Evolutionary conservation across 768 basidiomycete genomes (phyloP).

Genomic region (Sistotremastrum niveocremeum): DNA sequence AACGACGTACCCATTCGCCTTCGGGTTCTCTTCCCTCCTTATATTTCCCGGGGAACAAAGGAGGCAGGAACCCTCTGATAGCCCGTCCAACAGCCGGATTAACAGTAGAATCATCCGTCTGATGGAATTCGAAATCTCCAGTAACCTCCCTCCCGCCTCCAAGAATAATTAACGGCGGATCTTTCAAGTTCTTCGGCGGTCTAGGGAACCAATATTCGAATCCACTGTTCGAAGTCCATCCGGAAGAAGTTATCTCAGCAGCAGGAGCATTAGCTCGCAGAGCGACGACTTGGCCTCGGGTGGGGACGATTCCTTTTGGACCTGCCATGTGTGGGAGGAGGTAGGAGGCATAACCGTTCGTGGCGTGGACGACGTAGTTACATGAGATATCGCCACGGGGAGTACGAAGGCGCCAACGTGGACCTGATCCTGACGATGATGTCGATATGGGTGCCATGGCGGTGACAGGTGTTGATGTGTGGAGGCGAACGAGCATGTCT

Average conservation of each 20-base stretch:
- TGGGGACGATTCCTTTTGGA: slow-evolving; percentile 45
- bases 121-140: slow-evolving; percentile 33
- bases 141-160: slow-evolving; percentile 50
- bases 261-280: slow-evolving; percentile 27
- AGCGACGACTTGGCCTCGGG: slow-evolving; percentile 54
- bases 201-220: slow-evolving; percentile 81
- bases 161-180: slow-evolving; percentile 46
- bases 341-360: slow-evolving; percentile 71
- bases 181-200: slow-evolving; percentile 17
- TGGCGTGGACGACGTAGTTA: slow-evolving; percentile 66
- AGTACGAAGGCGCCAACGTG: slow-evolving; percentile 45
- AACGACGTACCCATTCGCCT: slow-evolving; percentile 62
- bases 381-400: slow-evolving; percentile 52
- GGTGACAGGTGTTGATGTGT: slow-evolving; percentile 63
- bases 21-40: slow-evolving; percentile 39
- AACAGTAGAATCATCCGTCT: slow-evolving; percentile 43
- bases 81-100: slow-evolving; percentile 32
- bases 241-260: slow-evolving; percentile 26
- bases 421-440: slow-evolving; percentile 2
- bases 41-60: slow-evolving; percentile 41
- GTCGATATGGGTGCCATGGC: slow-evolving; percentile 17
- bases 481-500: slow-evolving; percentile 34
- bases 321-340: slow-evolving; percentile 59
- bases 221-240: slow-evolving; percentile 36
- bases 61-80: slow-evolving; percentile 48